These are phyloP conservation scores for Coniophora puteana DNA, from an alignment of 1,284 basidiomycete genomes.

Conservation along the genomic window DNA sequence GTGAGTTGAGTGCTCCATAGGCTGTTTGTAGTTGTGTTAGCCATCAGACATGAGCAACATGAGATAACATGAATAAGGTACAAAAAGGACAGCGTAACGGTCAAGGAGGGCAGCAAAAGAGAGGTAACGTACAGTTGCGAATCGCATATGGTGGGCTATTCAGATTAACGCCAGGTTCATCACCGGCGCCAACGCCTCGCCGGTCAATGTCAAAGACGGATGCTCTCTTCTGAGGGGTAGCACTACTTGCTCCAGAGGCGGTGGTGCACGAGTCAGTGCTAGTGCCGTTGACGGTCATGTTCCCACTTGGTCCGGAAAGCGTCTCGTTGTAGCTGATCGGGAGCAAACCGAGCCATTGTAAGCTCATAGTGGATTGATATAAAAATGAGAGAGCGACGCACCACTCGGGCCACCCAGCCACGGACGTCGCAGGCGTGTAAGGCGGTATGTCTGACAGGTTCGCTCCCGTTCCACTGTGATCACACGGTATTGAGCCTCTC, in stretches of 20 bases:
- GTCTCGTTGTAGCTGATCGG: slow-evolving; percentile 59
- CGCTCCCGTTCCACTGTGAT: slow-evolving; percentile 53
- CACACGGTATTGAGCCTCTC: no score
- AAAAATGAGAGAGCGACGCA: slow-evolving; percentile 19
- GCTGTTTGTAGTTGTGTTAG: slow-evolving; percentile 13
- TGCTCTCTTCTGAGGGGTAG: no score
- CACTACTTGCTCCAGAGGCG: no score
- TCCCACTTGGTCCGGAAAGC: slow-evolving; percentile 65
- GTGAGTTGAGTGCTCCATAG: slow-evolving; percentile 20
- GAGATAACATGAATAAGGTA: no score
- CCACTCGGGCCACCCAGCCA: slow-evolving; percentile 63
- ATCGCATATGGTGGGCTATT: slow-evolving; percentile 66
- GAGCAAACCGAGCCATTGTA: slow-evolving; percentile 3
- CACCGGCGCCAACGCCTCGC: no score
- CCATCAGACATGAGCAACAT: no score
- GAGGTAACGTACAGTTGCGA: slow-evolving; percentile 59
- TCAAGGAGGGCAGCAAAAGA: no score
- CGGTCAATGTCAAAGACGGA: no score
- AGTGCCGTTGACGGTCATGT: slow-evolving; percentile 68
- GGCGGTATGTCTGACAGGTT: slow-evolving; percentile 34
- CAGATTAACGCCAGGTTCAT: slow-evolving; percentile 42
- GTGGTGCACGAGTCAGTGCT: slow-evolving; percentile 42
- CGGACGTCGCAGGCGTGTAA: slow-evolving; percentile 41
- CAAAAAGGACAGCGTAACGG: no score
- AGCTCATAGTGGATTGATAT: background rate